Evolutionary conservation across 805 yeast genomes (phyloP).

Genomic region (Ogataea allantospora): DNA sequence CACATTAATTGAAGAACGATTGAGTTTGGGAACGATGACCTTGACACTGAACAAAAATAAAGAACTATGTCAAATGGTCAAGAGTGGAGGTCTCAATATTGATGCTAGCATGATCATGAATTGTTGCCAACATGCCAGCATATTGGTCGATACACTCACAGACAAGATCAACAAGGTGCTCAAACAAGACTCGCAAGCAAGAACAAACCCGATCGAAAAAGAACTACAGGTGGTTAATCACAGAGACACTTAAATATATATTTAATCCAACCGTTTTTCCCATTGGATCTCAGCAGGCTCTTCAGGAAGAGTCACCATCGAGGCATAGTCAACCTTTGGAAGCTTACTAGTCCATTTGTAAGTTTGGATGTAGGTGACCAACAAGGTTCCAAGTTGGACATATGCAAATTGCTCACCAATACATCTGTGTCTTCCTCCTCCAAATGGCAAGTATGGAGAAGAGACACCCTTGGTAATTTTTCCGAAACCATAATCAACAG

Average conservation of each 20-base stretch:
- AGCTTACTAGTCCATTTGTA: constrained; percentile 71
- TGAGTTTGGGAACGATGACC: constrained; percentile 77
- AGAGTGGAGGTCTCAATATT: constrained; percentile 86
- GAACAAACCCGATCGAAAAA: constrained; percentile 24
- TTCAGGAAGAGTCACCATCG: constrained; percentile 90
- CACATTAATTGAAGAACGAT: constrained; percentile 67
- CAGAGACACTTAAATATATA: constrained; percentile 16
- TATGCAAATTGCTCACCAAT: constrained; percentile 98
- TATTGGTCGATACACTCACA: constrained; percentile 61
- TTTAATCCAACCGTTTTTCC: constrained; percentile 56
- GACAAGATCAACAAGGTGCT: constrained; percentile 57
- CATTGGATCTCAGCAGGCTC: constrained; percentile 71
- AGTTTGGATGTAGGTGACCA: constrained; percentile 71
- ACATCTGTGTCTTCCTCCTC: constrained; percentile 99
- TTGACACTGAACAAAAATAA: constrained; percentile 86
- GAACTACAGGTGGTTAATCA: constrained; percentile 35
- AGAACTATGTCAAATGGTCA: constrained; percentile 85
- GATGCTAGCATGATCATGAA: constrained; percentile 68
- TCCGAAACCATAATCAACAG: constrained; percentile 95
- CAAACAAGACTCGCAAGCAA: constrained; percentile 46
- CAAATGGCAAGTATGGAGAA: constrained; percentile 95
- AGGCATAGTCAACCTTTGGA: constrained; percentile 74
- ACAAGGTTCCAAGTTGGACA: constrained; percentile 83
- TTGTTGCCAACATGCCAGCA: constrained; percentile 65
- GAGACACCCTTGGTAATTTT: constrained; percentile 93